Evolutionary conservation across 306 rosid species (phyloP).

Genomic region (Alnus glutinosa): DNA sequence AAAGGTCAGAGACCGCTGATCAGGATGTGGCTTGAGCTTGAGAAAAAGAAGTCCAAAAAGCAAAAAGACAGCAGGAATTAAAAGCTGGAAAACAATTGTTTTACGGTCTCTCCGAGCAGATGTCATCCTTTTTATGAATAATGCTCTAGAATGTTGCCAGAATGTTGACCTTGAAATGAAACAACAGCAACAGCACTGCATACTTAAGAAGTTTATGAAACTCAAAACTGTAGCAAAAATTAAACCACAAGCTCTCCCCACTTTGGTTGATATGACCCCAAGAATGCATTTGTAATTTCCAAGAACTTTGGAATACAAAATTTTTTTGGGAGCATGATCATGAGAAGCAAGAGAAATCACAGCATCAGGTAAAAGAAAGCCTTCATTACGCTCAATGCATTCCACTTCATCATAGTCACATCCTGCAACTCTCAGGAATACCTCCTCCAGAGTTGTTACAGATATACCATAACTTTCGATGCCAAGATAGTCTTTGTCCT

Average conservation of each 20-base stretch:
- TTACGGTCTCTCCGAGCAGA: constrained; percentile 91
- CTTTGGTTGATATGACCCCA: constrained; percentile 52
- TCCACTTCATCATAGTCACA: constrained; percentile 66
- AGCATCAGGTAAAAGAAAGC: constrained; percentile 36
- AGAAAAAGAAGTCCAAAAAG: constrained; percentile 85
- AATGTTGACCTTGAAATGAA: constrained; percentile 67
- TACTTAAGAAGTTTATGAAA: constrained; percentile 53
- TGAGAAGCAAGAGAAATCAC: constrained; percentile 46
- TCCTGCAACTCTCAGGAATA: constrained; percentile 91
- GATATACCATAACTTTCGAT: constrained; percentile 97
- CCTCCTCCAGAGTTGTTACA: constrained; percentile 97
- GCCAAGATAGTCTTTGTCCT: constrained; percentile 55
- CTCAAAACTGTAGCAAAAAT: constrained; percentile 53
- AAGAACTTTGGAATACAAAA: constrained; percentile 36
- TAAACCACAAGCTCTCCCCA: constrained; percentile 65
- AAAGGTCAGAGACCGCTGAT: constrained; percentile 71
- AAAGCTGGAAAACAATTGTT: constrained; percentile 87
- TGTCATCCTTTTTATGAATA: constrained; percentile 79
- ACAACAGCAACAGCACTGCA: constrained; percentile 77
- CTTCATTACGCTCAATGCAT: constrained; percentile 46
- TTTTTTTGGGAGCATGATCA: constrained; percentile 43
- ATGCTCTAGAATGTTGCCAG: constrained; percentile 87
- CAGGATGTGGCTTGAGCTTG: constrained; percentile 98
- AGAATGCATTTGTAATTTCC: constrained; percentile 56
- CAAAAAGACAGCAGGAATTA: constrained; percentile 87